Evolutionary conservation across 495 filamentous ascomycete genomes (phyloP).

Genomic region (Astrothelium macrocarpum): DNA sequence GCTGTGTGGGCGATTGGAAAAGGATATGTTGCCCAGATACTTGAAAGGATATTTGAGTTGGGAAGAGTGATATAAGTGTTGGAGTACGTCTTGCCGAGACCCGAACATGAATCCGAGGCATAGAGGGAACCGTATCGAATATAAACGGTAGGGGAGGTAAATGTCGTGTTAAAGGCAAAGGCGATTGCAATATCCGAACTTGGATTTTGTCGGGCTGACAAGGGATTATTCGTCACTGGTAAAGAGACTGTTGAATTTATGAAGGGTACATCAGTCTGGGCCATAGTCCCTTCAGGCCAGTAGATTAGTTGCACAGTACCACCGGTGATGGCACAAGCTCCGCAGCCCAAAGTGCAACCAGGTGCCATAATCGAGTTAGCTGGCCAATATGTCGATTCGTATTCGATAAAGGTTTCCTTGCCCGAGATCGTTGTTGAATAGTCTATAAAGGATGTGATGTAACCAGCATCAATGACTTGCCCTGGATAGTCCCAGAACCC

Average conservation of each 20-base stretch:
- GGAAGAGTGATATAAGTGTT: slow-evolving; percentile 4
- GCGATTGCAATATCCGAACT: not conserved
- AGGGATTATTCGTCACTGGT: not conserved
- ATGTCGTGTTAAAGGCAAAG: slow-evolving; percentile 4
- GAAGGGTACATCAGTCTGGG: not conserved
- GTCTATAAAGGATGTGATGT: not conserved
- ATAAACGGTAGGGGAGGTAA: slow-evolving; percentile 6
- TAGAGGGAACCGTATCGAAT: slow-evolving; percentile 1
- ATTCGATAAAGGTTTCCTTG: not conserved
- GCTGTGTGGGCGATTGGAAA: not conserved
- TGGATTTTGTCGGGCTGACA: not conserved
- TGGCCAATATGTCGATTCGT: slow-evolving; percentile 4
- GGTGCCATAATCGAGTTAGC: slow-evolving; percentile 7
- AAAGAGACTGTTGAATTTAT: not conserved
- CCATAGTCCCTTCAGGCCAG: slow-evolving; percentile 8
- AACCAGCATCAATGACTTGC: not conserved
- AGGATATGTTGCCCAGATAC: slow-evolving; percentile 1
- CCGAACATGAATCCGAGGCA: slow-evolving; percentile 2
- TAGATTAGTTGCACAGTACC: slow-evolving; percentile 9
- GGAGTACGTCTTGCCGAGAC: not conserved
- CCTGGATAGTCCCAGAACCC: not conserved
- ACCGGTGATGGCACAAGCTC: slow-evolving; percentile 11
- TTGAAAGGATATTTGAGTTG: slow-evolving; percentile 1
- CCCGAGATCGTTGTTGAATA: not conserved
- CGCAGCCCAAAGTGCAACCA: slow-evolving; percentile 10